Percentiles rank a stretch among this genome's conserved stretches.
Evolutionary conservation across 306 rosid genomes (phyloP).

Genomic region (Calophaca sinica): DNA sequence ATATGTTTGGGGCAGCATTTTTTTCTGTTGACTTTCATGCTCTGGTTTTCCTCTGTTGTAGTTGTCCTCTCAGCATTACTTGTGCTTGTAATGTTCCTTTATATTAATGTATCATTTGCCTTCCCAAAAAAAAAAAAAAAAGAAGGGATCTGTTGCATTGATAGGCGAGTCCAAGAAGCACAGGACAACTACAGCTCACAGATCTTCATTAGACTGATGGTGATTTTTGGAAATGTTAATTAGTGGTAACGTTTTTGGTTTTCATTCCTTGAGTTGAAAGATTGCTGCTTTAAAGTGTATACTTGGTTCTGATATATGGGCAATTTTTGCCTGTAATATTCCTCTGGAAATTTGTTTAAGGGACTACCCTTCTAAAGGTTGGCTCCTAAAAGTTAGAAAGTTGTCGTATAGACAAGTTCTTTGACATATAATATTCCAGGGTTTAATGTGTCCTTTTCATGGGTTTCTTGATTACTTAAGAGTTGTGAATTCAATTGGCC

Average conservation of each 20-base stretch:
- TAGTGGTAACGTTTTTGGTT: neutral
- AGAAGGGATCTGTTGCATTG: neutral
- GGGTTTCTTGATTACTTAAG: neutral
- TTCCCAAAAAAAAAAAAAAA: no score
- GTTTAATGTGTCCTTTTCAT: no score
- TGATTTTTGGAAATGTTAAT: neutral
- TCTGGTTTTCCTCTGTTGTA: no score
- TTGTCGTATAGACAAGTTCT: neutral
- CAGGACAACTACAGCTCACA: neutral
- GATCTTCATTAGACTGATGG: neutral
- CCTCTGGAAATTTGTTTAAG: neutral
- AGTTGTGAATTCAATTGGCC: conserved; percentile 4
- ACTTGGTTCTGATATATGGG: neutral
- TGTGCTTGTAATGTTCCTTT: no score
- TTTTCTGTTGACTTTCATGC: no score
- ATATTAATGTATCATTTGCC: no score
- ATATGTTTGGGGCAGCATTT: no score
- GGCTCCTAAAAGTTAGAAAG: neutral
- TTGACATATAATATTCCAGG: no score
- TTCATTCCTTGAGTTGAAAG: conserved; percentile 16
- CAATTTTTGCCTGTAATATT: neutral
- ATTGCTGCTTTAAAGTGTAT: neutral
- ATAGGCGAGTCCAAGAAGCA: neutral
- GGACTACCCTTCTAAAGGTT: neutral
- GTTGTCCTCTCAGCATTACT: no score